A percentile compares a stretch with the other conserved stretches of the same genome.
Conservation (phyloP, 371 early-diverging fungal species). For the Fennellomyces sp. region DNA sequence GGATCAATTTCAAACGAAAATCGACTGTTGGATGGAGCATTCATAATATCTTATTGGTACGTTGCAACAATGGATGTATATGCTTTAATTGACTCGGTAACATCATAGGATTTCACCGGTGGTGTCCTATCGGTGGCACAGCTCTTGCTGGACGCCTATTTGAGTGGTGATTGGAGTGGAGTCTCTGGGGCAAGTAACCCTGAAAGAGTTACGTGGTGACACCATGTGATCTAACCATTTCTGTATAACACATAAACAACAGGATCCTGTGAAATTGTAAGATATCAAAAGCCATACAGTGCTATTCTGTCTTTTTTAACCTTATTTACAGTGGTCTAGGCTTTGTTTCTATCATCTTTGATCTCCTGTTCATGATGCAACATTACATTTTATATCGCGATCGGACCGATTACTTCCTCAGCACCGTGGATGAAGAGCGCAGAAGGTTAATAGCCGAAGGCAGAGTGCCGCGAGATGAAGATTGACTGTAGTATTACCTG, state of each 20-base stretch:
- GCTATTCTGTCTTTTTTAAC: not conserved
- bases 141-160: slow-evolving; percentile 74
- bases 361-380: slow-evolving; percentile 82
- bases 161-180: slow-evolving; percentile 71
- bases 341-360: slow-evolving; percentile 79
- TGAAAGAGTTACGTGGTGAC: not conserved
- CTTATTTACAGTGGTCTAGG: slow-evolving; percentile 67
- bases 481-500: not conserved
- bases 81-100: not conserved
- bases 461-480: slow-evolving; percentile 24
- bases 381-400: slow-evolving; percentile 80
- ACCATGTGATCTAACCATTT: not conserved
- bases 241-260: too few species aligned
- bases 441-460: slow-evolving; percentile 41
- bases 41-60: slow-evolving; percentile 80
- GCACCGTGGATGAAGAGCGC: slow-evolving; percentile 45
- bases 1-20: slow-evolving; percentile 73
- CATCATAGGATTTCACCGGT: slow-evolving; percentile 80
- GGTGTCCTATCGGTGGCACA: slow-evolving; percentile 83
- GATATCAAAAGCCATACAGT: slow-evolving; percentile 8
- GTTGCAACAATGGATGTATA: not conserved
- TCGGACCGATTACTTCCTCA: slow-evolving; percentile 41
- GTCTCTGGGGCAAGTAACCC: slow-evolving; percentile 58
- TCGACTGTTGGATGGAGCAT: slow-evolving; percentile 95
- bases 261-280: slow-evolving; percentile 62